Conservation (phyloP, 2,329 filamentous ascomycete species). For the Colletotrichum sp. region DNA sequence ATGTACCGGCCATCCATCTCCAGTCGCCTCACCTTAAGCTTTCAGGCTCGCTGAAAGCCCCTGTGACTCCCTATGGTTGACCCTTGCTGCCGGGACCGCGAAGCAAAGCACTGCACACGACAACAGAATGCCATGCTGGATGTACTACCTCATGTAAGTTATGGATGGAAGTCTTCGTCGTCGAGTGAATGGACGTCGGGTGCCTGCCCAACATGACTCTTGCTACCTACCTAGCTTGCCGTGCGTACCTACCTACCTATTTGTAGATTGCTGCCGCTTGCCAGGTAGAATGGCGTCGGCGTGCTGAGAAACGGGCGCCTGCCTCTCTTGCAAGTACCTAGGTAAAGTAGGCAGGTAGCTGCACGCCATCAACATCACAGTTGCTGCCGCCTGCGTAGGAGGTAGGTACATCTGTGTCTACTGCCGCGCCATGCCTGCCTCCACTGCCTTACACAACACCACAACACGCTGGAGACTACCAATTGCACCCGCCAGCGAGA, state of each 20-base stretch:
- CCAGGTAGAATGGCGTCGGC: not conserved
- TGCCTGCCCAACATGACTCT: not conserved
- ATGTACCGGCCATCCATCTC: not conserved
- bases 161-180: not conserved
- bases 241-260: not conserved
- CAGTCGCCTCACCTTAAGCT: not conserved
- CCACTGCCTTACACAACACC: not conserved
- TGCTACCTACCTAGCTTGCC: not conserved
- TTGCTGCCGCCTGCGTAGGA: not conserved
- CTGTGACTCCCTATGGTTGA: conserved; percentile 4
- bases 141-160: not conserved
- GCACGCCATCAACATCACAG: not conserved
- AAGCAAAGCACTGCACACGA: not conserved
- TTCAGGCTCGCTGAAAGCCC: conserved; percentile 3
- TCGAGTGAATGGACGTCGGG: not conserved
- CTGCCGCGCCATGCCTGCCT: not conserved
- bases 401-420: not conserved
- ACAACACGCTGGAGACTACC: not conserved
- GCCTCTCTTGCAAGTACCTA: not conserved
- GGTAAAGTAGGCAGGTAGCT: not conserved
- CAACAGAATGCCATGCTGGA: not conserved
- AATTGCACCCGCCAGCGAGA: not conserved
- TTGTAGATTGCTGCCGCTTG: not conserved
- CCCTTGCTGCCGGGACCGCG: conserved; percentile 1
- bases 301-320: not conserved